Conservation (phyloP, 768 basidiomycete species). For the Kwoniella sp. region DNA sequence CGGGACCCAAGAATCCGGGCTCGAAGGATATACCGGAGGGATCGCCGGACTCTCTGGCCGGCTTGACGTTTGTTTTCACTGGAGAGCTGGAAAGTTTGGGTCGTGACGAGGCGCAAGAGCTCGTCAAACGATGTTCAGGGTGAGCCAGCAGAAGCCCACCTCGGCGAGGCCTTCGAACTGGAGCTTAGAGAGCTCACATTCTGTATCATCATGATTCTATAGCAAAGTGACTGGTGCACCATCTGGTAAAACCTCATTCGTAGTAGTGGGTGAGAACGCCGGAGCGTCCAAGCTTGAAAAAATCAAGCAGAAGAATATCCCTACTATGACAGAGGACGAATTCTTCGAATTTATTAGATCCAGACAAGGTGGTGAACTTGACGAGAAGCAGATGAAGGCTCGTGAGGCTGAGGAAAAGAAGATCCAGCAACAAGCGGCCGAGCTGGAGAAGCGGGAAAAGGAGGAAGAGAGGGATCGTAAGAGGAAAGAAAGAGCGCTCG, state of each 20-base stretch:
- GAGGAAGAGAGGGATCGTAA: slow-evolving; percentile 57
- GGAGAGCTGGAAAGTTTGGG: slow-evolving; percentile 86
- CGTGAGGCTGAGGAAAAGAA: slow-evolving; percentile 69
- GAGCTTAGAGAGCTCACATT: too few species aligned
- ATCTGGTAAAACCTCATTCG: slow-evolving; percentile 84
- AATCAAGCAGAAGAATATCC: slow-evolving; percentile 76
- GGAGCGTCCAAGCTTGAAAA: slow-evolving; percentile 84
- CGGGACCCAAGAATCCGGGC: slow-evolving; percentile 57
- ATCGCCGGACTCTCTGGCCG: slow-evolving; percentile 71
- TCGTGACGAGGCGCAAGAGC: slow-evolving; percentile 79
- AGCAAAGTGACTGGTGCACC: slow-evolving; percentile 86
- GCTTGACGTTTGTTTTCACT: slow-evolving; percentile 91
- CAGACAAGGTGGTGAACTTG: slow-evolving; percentile 64
- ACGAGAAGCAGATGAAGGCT: slow-evolving; percentile 76
- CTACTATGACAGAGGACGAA: slow-evolving; percentile 79
- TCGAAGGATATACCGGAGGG: slow-evolving; percentile 74
- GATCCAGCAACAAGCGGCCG: slow-evolving; percentile 60
- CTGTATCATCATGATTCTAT: too few species aligned
- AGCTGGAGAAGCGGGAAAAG: slow-evolving; percentile 65
- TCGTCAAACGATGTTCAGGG: slow-evolving; percentile 93
- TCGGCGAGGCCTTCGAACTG: too few species aligned
- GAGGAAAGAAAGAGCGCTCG: slow-evolving; percentile 48
- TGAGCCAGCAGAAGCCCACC: too few species aligned
- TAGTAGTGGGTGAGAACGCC: slow-evolving; percentile 83
- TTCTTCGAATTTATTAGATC: slow-evolving; percentile 81